These are phyloP conservation scores for Talaromyces sp. DNA, from an alignment of 2,329 filamentous ascomycete genomes.

Conservation along the genomic window DNA sequence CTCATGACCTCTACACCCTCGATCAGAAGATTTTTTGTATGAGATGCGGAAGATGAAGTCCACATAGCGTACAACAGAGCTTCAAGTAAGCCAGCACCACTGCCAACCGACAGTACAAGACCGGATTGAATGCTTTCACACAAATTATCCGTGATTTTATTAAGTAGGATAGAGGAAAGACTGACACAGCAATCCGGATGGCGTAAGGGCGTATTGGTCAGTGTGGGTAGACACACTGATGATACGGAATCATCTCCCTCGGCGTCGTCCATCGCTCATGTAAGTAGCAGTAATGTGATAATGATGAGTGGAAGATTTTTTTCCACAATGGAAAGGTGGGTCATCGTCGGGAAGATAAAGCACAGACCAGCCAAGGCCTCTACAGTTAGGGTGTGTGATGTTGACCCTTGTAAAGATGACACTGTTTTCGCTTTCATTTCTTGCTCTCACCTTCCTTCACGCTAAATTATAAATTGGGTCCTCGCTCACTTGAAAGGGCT, in stretches of 20 bases:
- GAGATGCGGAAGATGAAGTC: neutral
- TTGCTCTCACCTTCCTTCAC: neutral
- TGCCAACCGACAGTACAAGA: slow-evolving; percentile 8
- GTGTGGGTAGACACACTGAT: neutral
- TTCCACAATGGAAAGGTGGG: neutral
- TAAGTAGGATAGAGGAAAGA: slow-evolving; percentile 4
- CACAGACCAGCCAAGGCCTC: neutral
- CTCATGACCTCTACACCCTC: slow-evolving; percentile 4
- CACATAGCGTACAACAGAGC: slow-evolving; percentile 1
- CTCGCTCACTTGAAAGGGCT: neutral
- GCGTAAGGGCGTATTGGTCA: neutral
- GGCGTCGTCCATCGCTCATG: neutral
- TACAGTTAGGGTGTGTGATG: neutral
- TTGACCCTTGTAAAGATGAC: neutral
- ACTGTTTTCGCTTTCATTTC: neutral
- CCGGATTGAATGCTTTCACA: neutral
- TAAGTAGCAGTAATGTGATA: no score
- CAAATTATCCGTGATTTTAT: neutral
- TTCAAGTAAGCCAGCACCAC: slow-evolving; percentile 8
- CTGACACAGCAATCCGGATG: slow-evolving; percentile 7
- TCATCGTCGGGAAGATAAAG: neutral
- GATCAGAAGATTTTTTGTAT: neutral
- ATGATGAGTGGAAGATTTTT: neutral
- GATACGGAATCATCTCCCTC: neutral
- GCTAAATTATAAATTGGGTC: neutral